These are phyloP conservation scores for Umbelopsis ramanniana DNA, from an alignment of 192 early-diverging fungal genomes.

Conservation along the genomic window DNA sequence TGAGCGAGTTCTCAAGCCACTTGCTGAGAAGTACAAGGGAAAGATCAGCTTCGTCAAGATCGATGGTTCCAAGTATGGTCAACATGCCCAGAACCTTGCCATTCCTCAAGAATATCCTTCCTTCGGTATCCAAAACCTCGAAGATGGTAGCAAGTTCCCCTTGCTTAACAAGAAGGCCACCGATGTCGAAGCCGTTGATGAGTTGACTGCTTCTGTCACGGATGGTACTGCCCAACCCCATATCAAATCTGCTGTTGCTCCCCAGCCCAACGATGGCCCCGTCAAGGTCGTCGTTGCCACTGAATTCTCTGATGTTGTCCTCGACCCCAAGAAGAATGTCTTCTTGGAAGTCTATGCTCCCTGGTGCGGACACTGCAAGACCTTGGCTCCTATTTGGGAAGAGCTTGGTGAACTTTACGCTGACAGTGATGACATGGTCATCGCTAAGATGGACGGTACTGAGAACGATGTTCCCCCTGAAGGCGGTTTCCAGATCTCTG, in stretches of 20 bases:
- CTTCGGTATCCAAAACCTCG: slow-evolving; percentile 84
- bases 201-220: slow-evolving; percentile 69
- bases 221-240: slow-evolving; percentile 72
- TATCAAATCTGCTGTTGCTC: slow-evolving; percentile 84
- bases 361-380: slow-evolving; percentile 87
- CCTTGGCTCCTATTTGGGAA: slow-evolving; percentile 79
- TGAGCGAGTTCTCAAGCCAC: slow-evolving; percentile 59
- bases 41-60: slow-evolving; percentile 92
- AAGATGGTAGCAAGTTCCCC: slow-evolving; percentile 82
- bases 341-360: slow-evolving; percentile 94
- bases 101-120: slow-evolving; percentile 92
- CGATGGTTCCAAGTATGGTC: slow-evolving; percentile 83
- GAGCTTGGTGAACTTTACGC: slow-evolving; percentile 66
- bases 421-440: slow-evolving; percentile 56
- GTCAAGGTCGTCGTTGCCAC: slow-evolving; percentile 91
- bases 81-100: slow-evolving; percentile 87
- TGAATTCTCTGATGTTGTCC: slow-evolving; percentile 82
- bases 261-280: slow-evolving; percentile 82
- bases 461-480: slow-evolving; percentile 87
- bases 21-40: slow-evolving; percentile 89
- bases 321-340: slow-evolving; percentile 86
- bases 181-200: slow-evolving; percentile 57
- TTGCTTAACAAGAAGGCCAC: slow-evolving; percentile 75
- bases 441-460: slow-evolving; percentile 94
- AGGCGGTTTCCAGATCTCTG: slow-evolving; percentile 72